Base-by-base conservation (phyloP, 148 eudicot species). In the Pouteria glomerata region DNA sequence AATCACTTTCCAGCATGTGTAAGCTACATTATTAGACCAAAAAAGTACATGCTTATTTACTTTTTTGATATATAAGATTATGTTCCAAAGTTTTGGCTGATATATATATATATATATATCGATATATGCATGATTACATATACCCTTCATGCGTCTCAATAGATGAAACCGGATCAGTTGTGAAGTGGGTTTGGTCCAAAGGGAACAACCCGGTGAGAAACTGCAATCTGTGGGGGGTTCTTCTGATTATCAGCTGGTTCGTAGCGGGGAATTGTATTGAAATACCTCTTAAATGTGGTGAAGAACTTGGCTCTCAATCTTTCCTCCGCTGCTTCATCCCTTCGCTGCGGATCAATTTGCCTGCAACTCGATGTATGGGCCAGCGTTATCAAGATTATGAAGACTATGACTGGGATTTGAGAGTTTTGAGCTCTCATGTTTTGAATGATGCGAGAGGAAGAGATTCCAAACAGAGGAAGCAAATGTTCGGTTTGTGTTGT, bases 181-280 rank as follows among this genome's bases (percentile, higher is more conserved):
- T 88, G 92, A 51, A 88, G 78, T 2, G 92, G 92, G 72, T 85
- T 88, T 2, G 89, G 81, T 41, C 92, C 89, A 7, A 79, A 56
- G 0, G 87, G 89, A 37, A 83, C 81, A 13, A 26, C 21, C 50
- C 81, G 58, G 78, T 13, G 86, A 80, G 74, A 80, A 76, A 0
- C 15, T 64, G 47, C 73, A 68, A 59, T 78, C 3, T 72, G 39
- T n/a, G n/a, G n/a, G n/a, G n/a, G n/a, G n/a, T n/a, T n/a, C n/a
- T n/a, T n/a, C n/a, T n/a, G n/a, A n/a, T n/a, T n/a, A n/a, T n/a
- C n/a, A n/a, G n/a, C n/a, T n/a, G n/a, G n/a, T n/a, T n/a, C n/a
- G n/a, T n/a, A n/a, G n/a, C n/a, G n/a, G n/a, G n/a, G n/a, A n/a
- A n/a, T n/a, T n/a, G n/a, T n/a, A n/a, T n/a, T n/a, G n/a, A 70